Percentiles rank a stretch among this genome's conserved stretches.
These are phyloP conservation scores for Boletus vermiculosoides DNA, from an alignment of 768 basidiomycete genomes.

Conservation along the genomic window DNA sequence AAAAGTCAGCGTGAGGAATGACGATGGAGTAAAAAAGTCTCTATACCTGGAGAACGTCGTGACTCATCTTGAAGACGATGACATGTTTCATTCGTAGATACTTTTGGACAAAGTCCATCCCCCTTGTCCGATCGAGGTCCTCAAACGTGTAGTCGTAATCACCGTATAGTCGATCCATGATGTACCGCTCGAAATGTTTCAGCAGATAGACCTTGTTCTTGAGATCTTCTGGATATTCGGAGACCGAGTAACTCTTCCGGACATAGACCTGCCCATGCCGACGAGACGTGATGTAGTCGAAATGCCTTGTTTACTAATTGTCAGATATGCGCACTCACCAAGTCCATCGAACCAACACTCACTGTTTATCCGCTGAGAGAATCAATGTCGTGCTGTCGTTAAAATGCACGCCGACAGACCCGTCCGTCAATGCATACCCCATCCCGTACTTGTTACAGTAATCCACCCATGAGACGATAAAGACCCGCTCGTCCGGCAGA, in stretches of 20 bases:
- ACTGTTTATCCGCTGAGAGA: slow-evolving; percentile 85
- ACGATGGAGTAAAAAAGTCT: background rate
- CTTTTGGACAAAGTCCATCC: slow-evolving; percentile 95
- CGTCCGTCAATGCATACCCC: slow-evolving; percentile 96
- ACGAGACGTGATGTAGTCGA: slow-evolving; percentile 81
- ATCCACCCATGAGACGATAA: slow-evolving; percentile 98
- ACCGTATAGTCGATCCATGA: slow-evolving; percentile 85
- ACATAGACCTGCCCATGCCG: slow-evolving; percentile 64
- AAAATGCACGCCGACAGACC: slow-evolving; percentile 92
- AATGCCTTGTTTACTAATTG: slow-evolving; percentile 47
- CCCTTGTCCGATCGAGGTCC: slow-evolving; percentile 63
- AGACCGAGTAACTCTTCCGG: slow-evolving; percentile 68
- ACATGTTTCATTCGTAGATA: slow-evolving; percentile 97
- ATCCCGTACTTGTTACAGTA: slow-evolving; percentile 99
- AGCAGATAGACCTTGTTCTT: slow-evolving; percentile 90
- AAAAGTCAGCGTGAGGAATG: background rate
- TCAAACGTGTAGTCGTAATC: slow-evolving; percentile 82
- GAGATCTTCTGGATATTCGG: slow-evolving; percentile 75
- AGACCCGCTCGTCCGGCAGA: slow-evolving; percentile 70
- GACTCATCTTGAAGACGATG: slow-evolving; percentile 94
- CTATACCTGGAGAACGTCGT: slow-evolving; percentile 90
- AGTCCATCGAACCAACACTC: slow-evolving; percentile 28
- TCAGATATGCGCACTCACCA: background rate
- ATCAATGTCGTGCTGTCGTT: slow-evolving; percentile 91
- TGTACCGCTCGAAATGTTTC: slow-evolving; percentile 92